Evolutionary conservation across 192 early-diverging fungal genomes (phyloP).

Genomic region (Coemansia sp.): DNA sequence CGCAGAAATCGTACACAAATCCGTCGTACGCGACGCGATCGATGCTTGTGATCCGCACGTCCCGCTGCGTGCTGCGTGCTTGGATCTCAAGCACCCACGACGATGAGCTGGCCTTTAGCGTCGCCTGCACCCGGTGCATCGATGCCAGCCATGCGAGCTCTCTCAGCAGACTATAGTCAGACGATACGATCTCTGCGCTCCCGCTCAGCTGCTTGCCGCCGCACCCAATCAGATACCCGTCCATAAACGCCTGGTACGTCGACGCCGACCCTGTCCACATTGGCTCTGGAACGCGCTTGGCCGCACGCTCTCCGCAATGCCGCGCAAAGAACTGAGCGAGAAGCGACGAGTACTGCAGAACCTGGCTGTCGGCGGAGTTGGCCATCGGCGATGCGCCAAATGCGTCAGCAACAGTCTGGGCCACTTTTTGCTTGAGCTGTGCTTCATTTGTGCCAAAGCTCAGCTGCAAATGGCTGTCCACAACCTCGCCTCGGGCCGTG

Average conservation of each 20-base stretch:
- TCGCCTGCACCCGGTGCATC: conserved; percentile 34
- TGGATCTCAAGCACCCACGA: conserved; percentile 23
- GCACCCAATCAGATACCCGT: conserved; percentile 16
- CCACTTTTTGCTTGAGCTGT: conserved; percentile 4
- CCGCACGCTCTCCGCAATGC: conserved; percentile 10
- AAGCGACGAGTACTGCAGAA: conserved; percentile 14
- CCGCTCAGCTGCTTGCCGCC: not conserved
- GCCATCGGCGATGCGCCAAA: conserved; percentile 15
- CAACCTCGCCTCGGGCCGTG: conserved; percentile 10
- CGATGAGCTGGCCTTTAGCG: not conserved
- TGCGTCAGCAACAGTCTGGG: conserved; percentile 1
- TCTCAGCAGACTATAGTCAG: conserved; percentile 27
- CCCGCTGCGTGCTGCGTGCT: conserved; percentile 12
- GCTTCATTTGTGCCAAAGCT: conserved; percentile 14
- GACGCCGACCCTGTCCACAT: conserved; percentile 30
- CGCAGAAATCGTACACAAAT: conserved; percentile 55
- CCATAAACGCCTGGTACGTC: conserved; percentile 24
- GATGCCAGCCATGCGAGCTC: conserved; percentile 50
- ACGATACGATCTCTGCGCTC: conserved; percentile 4
- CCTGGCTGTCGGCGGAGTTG: not conserved
- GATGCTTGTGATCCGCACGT: conserved; percentile 35
- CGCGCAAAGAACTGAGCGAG: conserved; percentile 35
- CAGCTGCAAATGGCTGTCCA: conserved; percentile 2
- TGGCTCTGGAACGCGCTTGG: conserved; percentile 30
- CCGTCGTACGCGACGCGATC: conserved; percentile 32